Evolutionary conservation across 768 basidiomycete species (phyloP), one percentile per base, ranked within the genome.

Genomic region (Hygrophoropsis aurantiaca): DNA sequence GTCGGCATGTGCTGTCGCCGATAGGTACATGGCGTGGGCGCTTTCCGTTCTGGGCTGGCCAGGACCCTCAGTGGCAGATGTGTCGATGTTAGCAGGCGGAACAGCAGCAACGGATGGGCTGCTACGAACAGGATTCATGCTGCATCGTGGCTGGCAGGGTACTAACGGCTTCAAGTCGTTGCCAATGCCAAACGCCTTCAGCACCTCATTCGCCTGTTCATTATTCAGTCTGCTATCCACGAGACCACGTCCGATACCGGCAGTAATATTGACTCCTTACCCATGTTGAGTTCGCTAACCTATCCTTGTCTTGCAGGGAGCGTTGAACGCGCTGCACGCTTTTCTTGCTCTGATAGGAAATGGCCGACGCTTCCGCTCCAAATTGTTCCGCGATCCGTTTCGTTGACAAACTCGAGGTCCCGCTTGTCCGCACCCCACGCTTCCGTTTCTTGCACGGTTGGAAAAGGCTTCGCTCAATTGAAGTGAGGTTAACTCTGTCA

Each of bases 301-400:
- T 4, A 25, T 46, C 36, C 10, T 39, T 11, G 20, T 46, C 35
- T 16, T 38, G 27, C 20, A 46, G 44, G 2, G 44, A 33, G 25
- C 11, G 35, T 24, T 46, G 44, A 8, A 37, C 24, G 23, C 16
- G 6, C n/a, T 46, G 19, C n/a, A 37, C 44, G 2, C 44, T 46
- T 20, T 46, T 38, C 23, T 46, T 46, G 21, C 44, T 46, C 36
- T 38, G 24, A 36, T 46, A 46, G 1, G 44, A 10, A 25, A 46
- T 46, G 3, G 34, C 36, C 36, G 21, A 25, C n/a, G n/a, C n/a
- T n/a, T n/a, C n/a, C n/a, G n/a, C 36, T 23, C 44, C 21, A 11
- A 46, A 46, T 11, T n/a, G 33, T n/a, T 46, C 23, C 5, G 21
- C 44, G 38, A 39, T 46, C 11, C 36, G 20, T 34, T 26, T 10